Evolutionary conservation across 2,329 filamentous ascomycete species (phyloP), one percentile per base, ranked within the genome.

Genomic region (Phyllosticta capitalensis): DNA sequence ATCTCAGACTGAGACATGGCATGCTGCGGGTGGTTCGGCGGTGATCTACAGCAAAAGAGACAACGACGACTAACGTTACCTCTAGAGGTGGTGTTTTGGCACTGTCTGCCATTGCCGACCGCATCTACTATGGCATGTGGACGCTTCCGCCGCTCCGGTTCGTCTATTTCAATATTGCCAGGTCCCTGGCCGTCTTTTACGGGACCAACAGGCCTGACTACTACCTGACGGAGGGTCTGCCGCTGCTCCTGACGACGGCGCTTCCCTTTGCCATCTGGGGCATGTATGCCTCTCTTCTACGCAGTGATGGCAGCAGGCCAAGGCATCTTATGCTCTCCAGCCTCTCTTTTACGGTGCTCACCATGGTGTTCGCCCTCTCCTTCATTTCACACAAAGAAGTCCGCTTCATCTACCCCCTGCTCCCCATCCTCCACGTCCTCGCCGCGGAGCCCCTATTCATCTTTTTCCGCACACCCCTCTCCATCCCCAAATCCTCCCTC

Each of bases 311-410:
- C 52, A 45, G 38, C 38, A 51, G 19, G 51, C 21, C 19, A 53
- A 17, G 14, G 3, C 5, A 22, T 17, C 20, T 14, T 12, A 22
- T 30, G 26, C 52, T 26, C 3, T 33, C 69, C 9, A 60, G 69
- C 22, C 66, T 75, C 17, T 67, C 70, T 52, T 72, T 67, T 64
- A 70, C 70, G 28, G 77, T 83, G 7, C 79, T 87, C 50, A 63
- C 86, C 58, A 72, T 83, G 28, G 88, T 86, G 60, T 75, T 88
- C 9, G 70, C 75, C 1, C 80, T 97, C 33, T 95, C 90, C 1
- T 69, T 89, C 53, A 89, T 97, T 65, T 85, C 90, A 1, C 94
- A 99, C 76, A 99, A 99, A 72, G 94, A 99, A 79, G 89, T 96
- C 66, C 90, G 94, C 67, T 99, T 99, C 77, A 89, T 97, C 65